Percentiles rank a stretch among this genome's conserved stretches.
These are phyloP conservation scores for Aegilops bicornis DNA, from an alignment of 176 grass and related monocot species.

Conservation along the genomic window DNA sequence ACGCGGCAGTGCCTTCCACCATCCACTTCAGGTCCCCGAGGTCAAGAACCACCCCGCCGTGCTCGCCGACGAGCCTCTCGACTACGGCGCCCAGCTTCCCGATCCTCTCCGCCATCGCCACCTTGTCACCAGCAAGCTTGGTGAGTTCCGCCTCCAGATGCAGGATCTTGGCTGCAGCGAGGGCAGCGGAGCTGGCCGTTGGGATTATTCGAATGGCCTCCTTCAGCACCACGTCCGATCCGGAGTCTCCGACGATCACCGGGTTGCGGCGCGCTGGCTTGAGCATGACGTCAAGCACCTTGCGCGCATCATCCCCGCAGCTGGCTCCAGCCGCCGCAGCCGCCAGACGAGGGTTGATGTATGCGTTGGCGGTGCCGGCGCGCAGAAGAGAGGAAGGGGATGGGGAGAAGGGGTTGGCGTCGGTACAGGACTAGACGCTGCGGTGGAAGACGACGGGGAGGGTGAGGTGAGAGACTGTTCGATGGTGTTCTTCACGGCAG, in stretches of 20 bases:
- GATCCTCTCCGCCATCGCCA: conserved; percentile 40
- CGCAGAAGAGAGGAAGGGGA: conserved; percentile 32
- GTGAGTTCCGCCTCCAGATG: conserved; percentile 47
- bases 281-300: conserved; percentile 81
- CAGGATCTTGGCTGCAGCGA: conserved; percentile 56
- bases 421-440: not conserved
- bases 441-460: conserved; percentile 28
- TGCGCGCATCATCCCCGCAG: conserved; percentile 51
- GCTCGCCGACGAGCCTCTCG: conserved; percentile 36
- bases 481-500: conserved; percentile 70
- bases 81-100: conserved; percentile 42
- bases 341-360: conserved; percentile 41
- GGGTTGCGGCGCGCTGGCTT: conserved; percentile 72
- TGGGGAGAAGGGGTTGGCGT: conserved; percentile 20
- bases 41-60: conserved; percentile 62
- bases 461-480: conserved; percentile 66
- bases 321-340: not conserved
- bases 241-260: conserved; percentile 70
- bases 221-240: conserved; percentile 50
- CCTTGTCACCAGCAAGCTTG: conserved; percentile 32
- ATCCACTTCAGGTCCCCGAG: conserved; percentile 86
- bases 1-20: conserved; percentile 34
- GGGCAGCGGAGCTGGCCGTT: not conserved
- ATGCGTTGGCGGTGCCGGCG: conserved; percentile 8
- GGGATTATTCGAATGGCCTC: conserved; percentile 57